Percentiles rank a stretch among this genome's conserved stretches.
phyloP scores from a whole-genome alignment of 805 yeast species.

The Hermanozyma aechmeae region DNA sequence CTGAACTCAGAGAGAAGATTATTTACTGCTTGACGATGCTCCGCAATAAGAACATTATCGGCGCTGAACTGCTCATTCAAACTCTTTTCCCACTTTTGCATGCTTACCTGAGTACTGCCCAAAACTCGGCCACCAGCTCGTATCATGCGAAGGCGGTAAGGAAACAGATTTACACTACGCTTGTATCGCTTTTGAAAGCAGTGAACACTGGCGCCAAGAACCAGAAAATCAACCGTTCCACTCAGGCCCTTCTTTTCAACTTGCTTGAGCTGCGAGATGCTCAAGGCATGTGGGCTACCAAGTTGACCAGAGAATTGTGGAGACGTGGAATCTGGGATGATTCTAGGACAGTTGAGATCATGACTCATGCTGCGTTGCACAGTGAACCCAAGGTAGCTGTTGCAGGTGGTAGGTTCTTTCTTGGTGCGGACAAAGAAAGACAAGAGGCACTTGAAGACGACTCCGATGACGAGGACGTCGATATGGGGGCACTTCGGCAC shows the following conservation, averaged over 20 bases:
- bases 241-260: constrained; percentile 88
- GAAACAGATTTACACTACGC: constrained; percentile 69
- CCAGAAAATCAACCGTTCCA: constrained; percentile 79
- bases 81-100: constrained; percentile 79
- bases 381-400: constrained; percentile 78
- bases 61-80: constrained; percentile 74
- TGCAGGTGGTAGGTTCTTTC: constrained; percentile 84
- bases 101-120: constrained; percentile 43
- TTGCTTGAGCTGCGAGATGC: constrained; percentile 67
- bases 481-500: constrained; percentile 67
- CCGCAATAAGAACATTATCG: constrained; percentile 72
- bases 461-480: constrained; percentile 64
- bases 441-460: constrained; percentile 75
- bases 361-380: constrained; percentile 92
- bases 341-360: constrained; percentile 90
- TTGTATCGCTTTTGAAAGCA: constrained; percentile 68
- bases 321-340: constrained; percentile 98
- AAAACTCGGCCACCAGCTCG: constrained; percentile 25
- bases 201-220: constrained; percentile 85
- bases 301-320: constrained; percentile 92
- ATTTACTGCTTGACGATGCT: constrained; percentile 85
- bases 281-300: constrained; percentile 94
- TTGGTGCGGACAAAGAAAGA: constrained; percentile 92
- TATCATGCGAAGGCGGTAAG: constrained; percentile 76
- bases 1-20: constrained; percentile 86